These are phyloP conservation scores for Hypoxylon lenormandii DNA, from an alignment of 495 filamentous ascomycete genomes.

Conservation along the genomic window DNA sequence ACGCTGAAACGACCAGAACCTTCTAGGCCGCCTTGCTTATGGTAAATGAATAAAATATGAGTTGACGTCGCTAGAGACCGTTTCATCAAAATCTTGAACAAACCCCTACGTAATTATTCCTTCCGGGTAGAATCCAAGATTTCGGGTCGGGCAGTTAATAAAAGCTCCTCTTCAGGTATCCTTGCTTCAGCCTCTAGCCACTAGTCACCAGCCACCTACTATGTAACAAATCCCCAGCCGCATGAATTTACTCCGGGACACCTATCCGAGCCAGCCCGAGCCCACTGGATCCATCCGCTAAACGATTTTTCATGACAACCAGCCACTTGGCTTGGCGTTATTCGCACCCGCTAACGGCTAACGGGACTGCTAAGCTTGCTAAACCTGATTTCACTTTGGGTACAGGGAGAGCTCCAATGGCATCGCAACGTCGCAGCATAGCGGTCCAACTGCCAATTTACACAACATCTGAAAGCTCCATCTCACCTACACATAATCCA, in stretches of 20 bases:
- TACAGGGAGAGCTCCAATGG: conserved; percentile 15
- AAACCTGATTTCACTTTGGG: conserved; percentile 10
- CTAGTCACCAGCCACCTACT: conserved; percentile 20
- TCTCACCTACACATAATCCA: conserved; percentile 22
- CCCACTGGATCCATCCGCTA: not conserved
- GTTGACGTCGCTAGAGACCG: conserved; percentile 4
- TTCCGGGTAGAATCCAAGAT: conserved; percentile 17
- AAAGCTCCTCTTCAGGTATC: not conserved
- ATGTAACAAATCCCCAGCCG: conserved; percentile 24
- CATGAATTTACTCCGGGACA: conserved; percentile 17
- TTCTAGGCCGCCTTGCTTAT: not conserved
- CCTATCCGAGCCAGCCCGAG: conserved; percentile 2
- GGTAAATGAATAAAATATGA: not conserved
- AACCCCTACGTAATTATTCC: conserved; percentile 14
- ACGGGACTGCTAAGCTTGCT: conserved; percentile 11
- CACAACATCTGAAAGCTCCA: conserved; percentile 9
- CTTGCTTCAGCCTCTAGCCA: not conserved
- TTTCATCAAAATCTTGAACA: conserved; percentile 15
- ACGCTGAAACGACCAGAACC: no score
- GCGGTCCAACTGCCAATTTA: not conserved
- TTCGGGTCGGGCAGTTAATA: conserved; percentile 8
- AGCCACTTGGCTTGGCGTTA: conserved; percentile 35
- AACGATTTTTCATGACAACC: not conserved
- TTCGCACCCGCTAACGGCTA: conserved; percentile 30
- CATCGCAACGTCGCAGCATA: conserved; percentile 10